phyloP scores from a whole-genome alignment of 768 basidiomycete genomes.

The Solioccasus polychromus region DNA sequence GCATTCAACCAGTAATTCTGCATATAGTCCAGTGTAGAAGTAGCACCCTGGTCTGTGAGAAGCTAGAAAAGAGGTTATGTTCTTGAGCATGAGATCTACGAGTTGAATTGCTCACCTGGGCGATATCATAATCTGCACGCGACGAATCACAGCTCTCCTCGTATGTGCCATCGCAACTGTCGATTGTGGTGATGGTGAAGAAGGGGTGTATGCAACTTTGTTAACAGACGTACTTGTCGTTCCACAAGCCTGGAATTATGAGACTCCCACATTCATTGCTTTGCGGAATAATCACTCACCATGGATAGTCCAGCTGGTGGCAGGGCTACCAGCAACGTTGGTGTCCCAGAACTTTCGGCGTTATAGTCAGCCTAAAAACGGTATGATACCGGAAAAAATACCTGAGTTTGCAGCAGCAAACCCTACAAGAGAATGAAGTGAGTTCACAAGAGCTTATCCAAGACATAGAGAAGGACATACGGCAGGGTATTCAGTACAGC shows the following conservation, averaged over 20 bases:
- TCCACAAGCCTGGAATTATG: conserved; percentile 53
- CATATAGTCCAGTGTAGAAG: conserved; percentile 60
- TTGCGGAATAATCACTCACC: conserved; percentile 39
- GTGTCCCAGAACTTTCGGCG: conserved; percentile 68
- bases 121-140: conserved; percentile 46
- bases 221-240: conserved; percentile 47
- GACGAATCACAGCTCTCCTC: conserved; percentile 37
- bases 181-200: neutral
- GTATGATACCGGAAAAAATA: conserved; percentile 11
- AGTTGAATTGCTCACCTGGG: conserved; percentile 29
- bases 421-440: conserved; percentile 40
- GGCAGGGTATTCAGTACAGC: conserved; percentile 67
- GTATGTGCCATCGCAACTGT: conserved; percentile 53
- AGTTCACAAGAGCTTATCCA: neutral
- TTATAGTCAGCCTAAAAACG: conserved; percentile 1
- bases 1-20: conserved; percentile 59
- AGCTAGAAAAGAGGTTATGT: conserved; percentile 39
- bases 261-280: neutral
- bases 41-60: conserved; percentile 54
- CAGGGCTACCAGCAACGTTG: conserved; percentile 57
- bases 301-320: conserved; percentile 71
- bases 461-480: conserved; percentile 35
- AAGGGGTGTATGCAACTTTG: neutral
- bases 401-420: conserved; percentile 55
- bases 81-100: too few species aligned